Conservation (phyloP, 495 filamentous ascomycete species). For the Annulohypoxylon bovei region DNA sequence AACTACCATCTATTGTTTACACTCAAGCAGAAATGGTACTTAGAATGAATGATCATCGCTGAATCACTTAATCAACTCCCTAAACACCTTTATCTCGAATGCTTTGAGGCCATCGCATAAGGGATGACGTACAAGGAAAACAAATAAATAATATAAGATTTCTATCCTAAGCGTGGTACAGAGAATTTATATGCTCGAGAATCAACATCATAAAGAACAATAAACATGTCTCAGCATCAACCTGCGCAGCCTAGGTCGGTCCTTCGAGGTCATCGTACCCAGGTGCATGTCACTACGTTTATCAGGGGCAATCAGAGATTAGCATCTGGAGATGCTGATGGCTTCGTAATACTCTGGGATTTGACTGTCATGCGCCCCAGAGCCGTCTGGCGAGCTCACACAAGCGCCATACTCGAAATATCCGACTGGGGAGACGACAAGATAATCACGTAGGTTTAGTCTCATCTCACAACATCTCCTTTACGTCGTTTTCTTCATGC, state of each 20-base stretch:
- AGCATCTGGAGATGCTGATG: constrained; percentile 87
- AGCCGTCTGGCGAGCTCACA: constrained; percentile 89
- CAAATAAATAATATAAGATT: constrained; percentile 2
- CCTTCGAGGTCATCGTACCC: constrained; percentile 83
- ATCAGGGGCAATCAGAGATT: constrained; percentile 78
- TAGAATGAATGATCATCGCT: not conserved
- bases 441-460: constrained; percentile 76
- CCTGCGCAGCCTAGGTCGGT: constrained; percentile 83
- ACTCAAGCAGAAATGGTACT: not conserved
- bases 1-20: not conserved
- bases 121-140: not conserved
- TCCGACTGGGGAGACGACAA: constrained; percentile 70
- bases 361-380: constrained; percentile 81
- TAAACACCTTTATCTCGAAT: not conserved
- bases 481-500: not conserved
- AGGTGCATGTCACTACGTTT: constrained; percentile 82
- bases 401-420: constrained; percentile 78
- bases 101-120: not conserved
- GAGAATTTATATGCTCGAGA: not conserved
- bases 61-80: not conserved
- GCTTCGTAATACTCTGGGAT: constrained; percentile 89
- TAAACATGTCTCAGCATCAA: constrained; percentile 41
- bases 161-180: not conserved
- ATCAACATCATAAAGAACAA: not conserved
- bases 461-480: constrained; percentile 20